Percentiles rank a stretch among this genome's conserved stretches.
Conservation (phyloP, 106 monocot species). For the Amphibolis antarctica region DNA sequence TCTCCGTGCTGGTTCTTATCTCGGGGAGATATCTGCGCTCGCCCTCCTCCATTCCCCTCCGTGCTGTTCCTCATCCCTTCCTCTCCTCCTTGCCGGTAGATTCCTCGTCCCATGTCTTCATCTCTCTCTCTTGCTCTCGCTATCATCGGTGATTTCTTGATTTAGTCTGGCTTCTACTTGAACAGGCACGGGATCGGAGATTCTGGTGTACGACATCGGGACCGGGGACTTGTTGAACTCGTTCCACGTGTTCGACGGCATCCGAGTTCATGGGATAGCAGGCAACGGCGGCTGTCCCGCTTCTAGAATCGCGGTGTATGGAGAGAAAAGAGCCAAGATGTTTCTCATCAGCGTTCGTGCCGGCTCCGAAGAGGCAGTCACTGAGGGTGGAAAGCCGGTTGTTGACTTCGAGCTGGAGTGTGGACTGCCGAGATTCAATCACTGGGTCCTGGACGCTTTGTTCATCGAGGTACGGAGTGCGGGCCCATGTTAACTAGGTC, state of each 20-base stretch:
- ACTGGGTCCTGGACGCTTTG: constrained; percentile 74
- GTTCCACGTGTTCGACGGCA: constrained; percentile 52
- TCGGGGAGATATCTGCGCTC: constrained; percentile 93
- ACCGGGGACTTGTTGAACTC: constrained; percentile 29
- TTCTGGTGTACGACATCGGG: constrained; percentile 47
- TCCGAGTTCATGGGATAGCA: constrained; percentile 73
- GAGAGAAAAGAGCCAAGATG: constrained; percentile 65
- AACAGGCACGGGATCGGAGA: constrained; percentile 66
- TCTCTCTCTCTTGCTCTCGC: neutral
- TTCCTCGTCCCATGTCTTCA: neutral
- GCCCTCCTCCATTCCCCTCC: constrained; percentile 37
- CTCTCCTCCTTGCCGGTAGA: constrained; percentile 77
- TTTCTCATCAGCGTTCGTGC: constrained; percentile 21
- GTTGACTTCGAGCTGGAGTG: constrained; percentile 32
- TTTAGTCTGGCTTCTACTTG: neutral
- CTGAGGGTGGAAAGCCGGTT: neutral
- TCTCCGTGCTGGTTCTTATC: constrained; percentile 37
- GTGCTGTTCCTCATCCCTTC: constrained; percentile 24
- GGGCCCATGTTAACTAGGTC: no score
- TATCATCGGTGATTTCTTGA: neutral
- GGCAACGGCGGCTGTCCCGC: neutral
- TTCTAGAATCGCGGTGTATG: constrained; percentile 45
- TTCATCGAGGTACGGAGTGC: constrained; percentile 40
- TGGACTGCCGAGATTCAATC: constrained; percentile 61
- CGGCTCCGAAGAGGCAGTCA: neutral